A percentile compares a stretch with the other conserved stretches of the same genome.
Conservation (phyloP, 805 yeast species). For the Lipomyces yamanashiensis region DNA sequence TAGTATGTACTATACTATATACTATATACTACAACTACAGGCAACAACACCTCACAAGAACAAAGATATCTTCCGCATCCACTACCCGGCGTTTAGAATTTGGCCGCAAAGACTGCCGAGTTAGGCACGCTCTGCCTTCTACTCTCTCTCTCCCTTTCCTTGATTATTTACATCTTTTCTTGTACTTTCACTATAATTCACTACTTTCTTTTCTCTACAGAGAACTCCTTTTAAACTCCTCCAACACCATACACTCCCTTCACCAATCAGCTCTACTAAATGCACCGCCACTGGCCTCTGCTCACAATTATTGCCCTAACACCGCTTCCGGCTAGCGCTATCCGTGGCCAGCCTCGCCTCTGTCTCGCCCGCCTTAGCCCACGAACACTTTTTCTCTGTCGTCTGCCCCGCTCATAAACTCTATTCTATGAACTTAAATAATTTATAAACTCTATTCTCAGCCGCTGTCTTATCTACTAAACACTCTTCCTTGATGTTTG, state of each 20-base stretch:
- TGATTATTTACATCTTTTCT: neutral
- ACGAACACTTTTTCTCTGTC: too few relatives aligned
- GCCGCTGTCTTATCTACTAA: neutral
- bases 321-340: constrained; percentile 9
- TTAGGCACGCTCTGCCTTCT: neutral
- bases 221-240: too few relatives aligned
- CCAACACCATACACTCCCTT: too few relatives aligned
- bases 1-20: too few relatives aligned
- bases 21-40: too few relatives aligned
- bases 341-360: constrained; percentile 3
- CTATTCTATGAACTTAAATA: neutral
- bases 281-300: constrained; percentile 2
- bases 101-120: constrained; percentile 13
- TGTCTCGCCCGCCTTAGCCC: neutral
- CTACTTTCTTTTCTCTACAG: too few relatives aligned
- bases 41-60: neutral
- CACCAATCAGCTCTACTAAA: too few relatives aligned
- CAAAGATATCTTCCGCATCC: neutral
- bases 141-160: neutral
- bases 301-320: neutral
- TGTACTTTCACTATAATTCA: neutral
- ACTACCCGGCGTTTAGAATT: neutral
- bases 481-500: too few relatives aligned
- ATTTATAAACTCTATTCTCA: neutral
- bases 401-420: neutral